Conservation (phyloP, 2,329 filamentous ascomycete species). For the Ilyonectria destructans region DNA sequence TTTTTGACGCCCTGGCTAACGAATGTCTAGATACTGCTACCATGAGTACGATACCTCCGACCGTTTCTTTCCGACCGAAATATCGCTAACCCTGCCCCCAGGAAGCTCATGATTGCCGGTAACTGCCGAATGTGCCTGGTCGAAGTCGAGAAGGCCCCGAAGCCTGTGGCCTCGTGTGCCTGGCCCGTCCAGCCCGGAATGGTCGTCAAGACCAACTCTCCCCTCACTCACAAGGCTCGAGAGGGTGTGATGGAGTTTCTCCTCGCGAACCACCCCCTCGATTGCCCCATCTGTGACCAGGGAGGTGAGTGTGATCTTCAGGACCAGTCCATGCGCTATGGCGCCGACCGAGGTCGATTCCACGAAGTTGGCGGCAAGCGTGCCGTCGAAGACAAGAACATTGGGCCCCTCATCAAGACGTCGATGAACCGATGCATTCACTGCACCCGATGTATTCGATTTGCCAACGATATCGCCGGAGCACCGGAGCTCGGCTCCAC, state of each 20-base stretch:
- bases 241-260: slow-evolving; percentile 99
- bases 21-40: slow-evolving; percentile 87
- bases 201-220: slow-evolving; percentile 99
- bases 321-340: slow-evolving; percentile 99
- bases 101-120: slow-evolving; percentile 98
- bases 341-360: slow-evolving; percentile 95
- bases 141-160: slow-evolving; percentile 96
- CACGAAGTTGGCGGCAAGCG: slow-evolving; percentile 97
- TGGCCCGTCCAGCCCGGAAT: slow-evolving; percentile 99
- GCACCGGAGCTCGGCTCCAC: slow-evolving; percentile 95
- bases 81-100: slow-evolving; percentile 65
- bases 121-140: slow-evolving; percentile 99
- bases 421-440: slow-evolving; percentile 99
- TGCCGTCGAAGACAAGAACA: slow-evolving; percentile 99
- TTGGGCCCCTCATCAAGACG: slow-evolving; percentile 97
- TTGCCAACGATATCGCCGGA: slow-evolving; percentile 97
- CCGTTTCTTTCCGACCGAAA: slow-evolving; percentile 47
- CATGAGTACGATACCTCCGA: slow-evolving; percentile 81
- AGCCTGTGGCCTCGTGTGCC: slow-evolving; percentile 97
- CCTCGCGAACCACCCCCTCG: slow-evolving; percentile 94
- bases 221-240: slow-evolving; percentile 95
- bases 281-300: slow-evolving; percentile 98
- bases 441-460: slow-evolving; percentile 97
- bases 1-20: slow-evolving; percentile 54
- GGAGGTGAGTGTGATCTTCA: slow-evolving; percentile 99